Percentiles rank a stretch among this genome's conserved stretches.
Evolutionary conservation across 2,329 filamentous ascomycete genomes (phyloP).

Genomic region (Diaporthe humulicola): DNA sequence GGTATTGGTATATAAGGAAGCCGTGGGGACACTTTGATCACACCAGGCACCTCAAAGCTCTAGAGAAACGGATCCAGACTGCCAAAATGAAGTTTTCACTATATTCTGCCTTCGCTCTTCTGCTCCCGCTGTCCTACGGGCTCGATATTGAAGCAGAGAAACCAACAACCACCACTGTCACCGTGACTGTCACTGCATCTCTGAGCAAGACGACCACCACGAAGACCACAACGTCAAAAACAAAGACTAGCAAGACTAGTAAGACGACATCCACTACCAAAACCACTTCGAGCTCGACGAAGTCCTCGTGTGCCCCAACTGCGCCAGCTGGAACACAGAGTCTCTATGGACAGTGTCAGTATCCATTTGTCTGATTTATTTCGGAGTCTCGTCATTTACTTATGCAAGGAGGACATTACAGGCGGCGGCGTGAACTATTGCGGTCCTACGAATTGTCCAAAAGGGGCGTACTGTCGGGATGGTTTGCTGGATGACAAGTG

Average conservation of each 20-base stretch:
- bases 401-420: background rate
- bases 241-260: background rate
- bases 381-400: background rate
- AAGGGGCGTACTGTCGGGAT: conserved; percentile 13
- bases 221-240: background rate
- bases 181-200: conserved; percentile 5
- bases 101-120: background rate
- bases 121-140: background rate
- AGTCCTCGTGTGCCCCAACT: background rate
- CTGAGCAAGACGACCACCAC: background rate
- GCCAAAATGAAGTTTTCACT: background rate
- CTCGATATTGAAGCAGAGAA: background rate
- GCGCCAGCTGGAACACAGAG: background rate
- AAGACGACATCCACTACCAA: background rate
- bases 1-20: background rate
- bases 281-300: background rate
- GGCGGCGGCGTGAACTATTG: conserved; percentile 16
- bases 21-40: background rate
- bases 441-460: conserved; percentile 9
- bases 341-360: background rate
- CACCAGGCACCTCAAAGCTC: background rate
- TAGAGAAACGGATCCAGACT: background rate
- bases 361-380: background rate
- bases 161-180: conserved; percentile 3
- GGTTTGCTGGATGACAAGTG: conserved; percentile 15